Percentiles rank a stretch among this genome's conserved stretches.
These are phyloP conservation scores for Aspergillus hancockii DNA, from an alignment of 495 filamentous ascomycete genomes.

Conservation along the genomic window DNA sequence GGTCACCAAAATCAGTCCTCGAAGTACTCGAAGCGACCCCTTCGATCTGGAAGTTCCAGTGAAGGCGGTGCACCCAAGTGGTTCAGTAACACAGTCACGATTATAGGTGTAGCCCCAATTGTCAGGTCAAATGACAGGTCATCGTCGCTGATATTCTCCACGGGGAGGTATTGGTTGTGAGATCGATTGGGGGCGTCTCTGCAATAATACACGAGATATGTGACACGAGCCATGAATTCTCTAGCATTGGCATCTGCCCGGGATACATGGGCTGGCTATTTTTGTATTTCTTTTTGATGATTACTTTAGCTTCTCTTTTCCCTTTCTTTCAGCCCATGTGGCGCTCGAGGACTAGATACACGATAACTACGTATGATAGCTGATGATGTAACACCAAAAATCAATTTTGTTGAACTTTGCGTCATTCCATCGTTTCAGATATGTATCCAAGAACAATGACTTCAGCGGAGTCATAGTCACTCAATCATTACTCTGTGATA, in stretches of 20 bases:
- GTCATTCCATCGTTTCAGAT: background rate
- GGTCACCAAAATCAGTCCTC: conserved; percentile 31
- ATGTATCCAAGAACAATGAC: background rate
- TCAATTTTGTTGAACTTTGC: background rate
- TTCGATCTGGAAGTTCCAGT: conserved; percentile 62
- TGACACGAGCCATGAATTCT: conserved; percentile 8
- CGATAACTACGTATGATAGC: background rate
- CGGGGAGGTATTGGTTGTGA: background rate
- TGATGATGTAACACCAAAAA: background rate
- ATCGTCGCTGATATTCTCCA: background rate
- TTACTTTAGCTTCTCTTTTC: background rate
- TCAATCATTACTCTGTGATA: no score
- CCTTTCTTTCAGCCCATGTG: background rate
- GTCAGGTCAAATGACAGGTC: background rate
- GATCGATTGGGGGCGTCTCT: background rate
- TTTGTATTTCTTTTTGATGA: background rate
- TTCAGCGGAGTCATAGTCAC: no score
- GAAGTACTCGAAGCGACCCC: conserved; percentile 63
- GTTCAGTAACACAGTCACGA: conserved; percentile 11
- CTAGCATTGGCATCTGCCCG: background rate
- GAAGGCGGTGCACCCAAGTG: conserved; percentile 16
- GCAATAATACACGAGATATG: conserved; percentile 11
- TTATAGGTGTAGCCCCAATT: conserved; percentile 6
- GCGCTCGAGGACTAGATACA: background rate
- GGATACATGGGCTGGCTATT: background rate